Percentiles rank a stretch among this genome's conserved stretches.
Evolutionary conservation across 1,139 yeast genomes (phyloP).

Genomic region (Taiozyma sp.): DNA sequence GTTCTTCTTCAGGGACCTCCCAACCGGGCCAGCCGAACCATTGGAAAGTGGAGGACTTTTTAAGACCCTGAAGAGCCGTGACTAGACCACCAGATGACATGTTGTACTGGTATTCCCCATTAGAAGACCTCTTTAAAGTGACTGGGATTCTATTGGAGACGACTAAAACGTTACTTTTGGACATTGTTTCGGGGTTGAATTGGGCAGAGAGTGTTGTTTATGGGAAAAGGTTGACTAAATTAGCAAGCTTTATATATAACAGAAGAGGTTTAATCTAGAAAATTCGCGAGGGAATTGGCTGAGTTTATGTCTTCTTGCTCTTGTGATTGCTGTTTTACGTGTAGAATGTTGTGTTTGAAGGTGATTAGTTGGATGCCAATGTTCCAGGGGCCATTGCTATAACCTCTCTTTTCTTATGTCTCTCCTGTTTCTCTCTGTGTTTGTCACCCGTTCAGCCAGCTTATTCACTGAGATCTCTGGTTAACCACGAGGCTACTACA

Average conservation of each 20-base stretch:
- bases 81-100: constrained; percentile 99
- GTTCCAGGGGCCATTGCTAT: no score
- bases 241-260: no score
- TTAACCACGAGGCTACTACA: no score
- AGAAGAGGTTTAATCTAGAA: not conserved
- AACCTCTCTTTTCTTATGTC: no score
- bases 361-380: no score
- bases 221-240: no score
- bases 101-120: constrained; percentile 61
- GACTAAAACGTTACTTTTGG: constrained; percentile 69
- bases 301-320: no score
- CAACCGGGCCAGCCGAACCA: constrained; percentile 99
- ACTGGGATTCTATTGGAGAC: constrained; percentile 95
- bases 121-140: constrained; percentile 63
- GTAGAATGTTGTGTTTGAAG: no score
- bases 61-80: constrained; percentile 89
- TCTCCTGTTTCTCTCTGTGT: not conserved
- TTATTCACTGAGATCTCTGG: no score
- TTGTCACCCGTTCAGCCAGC: no score
- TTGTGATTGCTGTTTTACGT: no score
- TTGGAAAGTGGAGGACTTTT: constrained; percentile 78
- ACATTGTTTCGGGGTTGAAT: constrained; percentile 7
- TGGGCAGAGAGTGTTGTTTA: not conserved
- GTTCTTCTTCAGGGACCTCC: constrained; percentile 77
- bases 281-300: not conserved